These are phyloP conservation scores for Aquilaria sinensis DNA, from an alignment of 345 rosid species.

Conservation along the genomic window DNA sequence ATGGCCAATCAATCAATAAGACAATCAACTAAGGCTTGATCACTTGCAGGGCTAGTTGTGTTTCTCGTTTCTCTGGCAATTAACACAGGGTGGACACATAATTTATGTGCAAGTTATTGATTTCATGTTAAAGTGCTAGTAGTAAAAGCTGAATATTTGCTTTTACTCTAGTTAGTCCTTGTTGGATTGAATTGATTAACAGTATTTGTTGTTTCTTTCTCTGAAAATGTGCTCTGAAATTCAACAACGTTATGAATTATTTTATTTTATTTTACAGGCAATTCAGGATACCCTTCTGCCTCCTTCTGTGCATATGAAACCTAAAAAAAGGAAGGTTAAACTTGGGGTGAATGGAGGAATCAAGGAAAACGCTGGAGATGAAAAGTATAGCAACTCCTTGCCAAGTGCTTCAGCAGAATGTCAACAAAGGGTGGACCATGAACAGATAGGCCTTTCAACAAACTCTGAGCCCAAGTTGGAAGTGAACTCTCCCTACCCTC, in stretches of 20 bases:
- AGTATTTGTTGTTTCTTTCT: too few species aligned
- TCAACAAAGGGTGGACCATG: constrained; percentile 21
- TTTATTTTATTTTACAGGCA: constrained; percentile 36
- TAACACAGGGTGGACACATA: too few species aligned
- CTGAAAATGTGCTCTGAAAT: too few species aligned
- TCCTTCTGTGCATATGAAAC: constrained; percentile 55
- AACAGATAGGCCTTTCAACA: constrained; percentile 12
- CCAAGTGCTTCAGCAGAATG: constrained; percentile 12
- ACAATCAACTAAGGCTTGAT: too few species aligned
- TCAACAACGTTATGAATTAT: neutral
- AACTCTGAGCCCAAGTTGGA: constrained; percentile 15
- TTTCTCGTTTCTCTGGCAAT: too few species aligned
- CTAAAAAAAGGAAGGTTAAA: constrained; percentile 26
- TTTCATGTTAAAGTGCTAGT: too few species aligned
- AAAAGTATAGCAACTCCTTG: constrained; percentile 19
- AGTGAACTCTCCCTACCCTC: constrained; percentile 33
- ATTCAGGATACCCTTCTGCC: constrained; percentile 81
- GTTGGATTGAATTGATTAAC: too few species aligned
- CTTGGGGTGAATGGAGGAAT: constrained; percentile 37
- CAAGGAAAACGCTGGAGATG: constrained; percentile 20
- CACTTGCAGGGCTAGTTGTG: too few species aligned
- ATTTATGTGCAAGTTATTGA: too few species aligned
- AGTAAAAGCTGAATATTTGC: too few species aligned
- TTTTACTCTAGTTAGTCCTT: too few species aligned
- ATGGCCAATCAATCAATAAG: too few species aligned